phyloP scores from a whole-genome alignment of 768 basidiomycete genomes.

The Agrocybe praecox region DNA sequence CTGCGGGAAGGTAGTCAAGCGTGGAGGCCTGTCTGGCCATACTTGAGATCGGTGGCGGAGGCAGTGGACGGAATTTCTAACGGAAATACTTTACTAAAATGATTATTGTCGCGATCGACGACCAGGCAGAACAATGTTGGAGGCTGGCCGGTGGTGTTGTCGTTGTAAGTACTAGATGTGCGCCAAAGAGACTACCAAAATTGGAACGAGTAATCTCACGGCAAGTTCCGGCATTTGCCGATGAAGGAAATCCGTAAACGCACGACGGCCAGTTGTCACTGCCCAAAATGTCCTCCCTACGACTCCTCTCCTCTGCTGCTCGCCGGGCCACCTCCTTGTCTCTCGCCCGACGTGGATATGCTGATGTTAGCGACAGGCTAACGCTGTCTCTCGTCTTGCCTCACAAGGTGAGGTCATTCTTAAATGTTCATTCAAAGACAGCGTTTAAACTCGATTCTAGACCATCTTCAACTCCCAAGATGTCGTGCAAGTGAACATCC shows the following conservation, averaged over 20 bases:
- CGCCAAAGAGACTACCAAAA: too few relatives aligned
- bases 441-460: slow-evolving; percentile 43
- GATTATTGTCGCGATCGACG: too few relatives aligned
- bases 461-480: slow-evolving; percentile 89
- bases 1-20: too few relatives aligned
- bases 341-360: slow-evolving; percentile 81
- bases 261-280: slow-evolving; percentile 34
- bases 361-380: slow-evolving; percentile 89
- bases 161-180: too few relatives aligned
- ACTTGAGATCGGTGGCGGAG: too few relatives aligned
- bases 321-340: slow-evolving; percentile 58
- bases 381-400: slow-evolving; percentile 93
- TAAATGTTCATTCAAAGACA: slow-evolving; percentile 2
- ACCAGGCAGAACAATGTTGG: too few relatives aligned
- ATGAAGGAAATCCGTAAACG: slow-evolving; percentile 39
- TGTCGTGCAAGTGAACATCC: slow-evolving; percentile 94
- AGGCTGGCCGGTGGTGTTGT: too few relatives aligned
- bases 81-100: too few relatives aligned
- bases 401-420: slow-evolving; percentile 77
- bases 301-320: slow-evolving; percentile 65
- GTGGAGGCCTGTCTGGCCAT: too few relatives aligned
- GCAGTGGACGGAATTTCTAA: too few relatives aligned
- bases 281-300: slow-evolving; percentile 72
- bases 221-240: slow-evolving; percentile 24
- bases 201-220: neutral